A percentile compares a stretch with the other conserved stretches of the same genome.
phyloP scores from a whole-genome alignment of 495 filamentous ascomycete species.

The Acidiella bohemica region DNA sequence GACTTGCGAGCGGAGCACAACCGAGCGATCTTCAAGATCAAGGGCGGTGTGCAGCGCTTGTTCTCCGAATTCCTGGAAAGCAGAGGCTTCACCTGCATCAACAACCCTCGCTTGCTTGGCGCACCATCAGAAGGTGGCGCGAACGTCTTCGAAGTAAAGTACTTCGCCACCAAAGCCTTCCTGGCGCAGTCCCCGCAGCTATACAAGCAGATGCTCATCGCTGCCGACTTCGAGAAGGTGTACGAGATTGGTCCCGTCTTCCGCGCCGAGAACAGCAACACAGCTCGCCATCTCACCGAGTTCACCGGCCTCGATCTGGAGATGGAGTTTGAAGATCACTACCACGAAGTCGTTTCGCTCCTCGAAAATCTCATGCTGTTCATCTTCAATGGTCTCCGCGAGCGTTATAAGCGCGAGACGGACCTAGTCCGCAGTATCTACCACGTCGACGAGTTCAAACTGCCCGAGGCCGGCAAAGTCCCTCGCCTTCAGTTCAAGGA shows the following conservation, averaged over 20 bases:
- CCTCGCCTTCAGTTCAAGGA: constrained; percentile 75
- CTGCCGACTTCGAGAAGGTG: constrained; percentile 30
- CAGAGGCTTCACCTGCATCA: constrained; percentile 27
- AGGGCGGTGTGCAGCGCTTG: constrained; percentile 27
- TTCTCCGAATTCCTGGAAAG: constrained; percentile 31
- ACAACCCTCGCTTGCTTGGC: constrained; percentile 32
- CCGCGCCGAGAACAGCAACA: constrained; percentile 36
- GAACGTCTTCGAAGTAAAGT: constrained; percentile 34
- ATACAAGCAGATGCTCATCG: constrained; percentile 36
- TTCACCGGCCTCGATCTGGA: constrained; percentile 36
- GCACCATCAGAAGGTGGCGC: constrained; percentile 32
- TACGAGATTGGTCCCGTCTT: constrained; percentile 35
- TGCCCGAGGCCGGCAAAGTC: constrained; percentile 55
- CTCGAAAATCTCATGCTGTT: constrained; percentile 33
- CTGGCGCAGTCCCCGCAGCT: constrained; percentile 35
- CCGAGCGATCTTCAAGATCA: constrained; percentile 33
- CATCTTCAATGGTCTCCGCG: constrained; percentile 33
- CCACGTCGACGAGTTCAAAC: constrained; percentile 33
- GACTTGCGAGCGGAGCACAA: constrained; percentile 32
- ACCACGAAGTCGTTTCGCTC: constrained; percentile 34
- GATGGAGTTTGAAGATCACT: constrained; percentile 35
- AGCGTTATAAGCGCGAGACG: constrained; percentile 29
- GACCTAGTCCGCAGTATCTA: constrained; percentile 31
- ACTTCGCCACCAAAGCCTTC: constrained; percentile 31
- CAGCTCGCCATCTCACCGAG: constrained; percentile 34